These are phyloP conservation scores for Fusarium nygamai DNA, from an alignment of 2,329 filamentous ascomycete species.

Conservation along the genomic window DNA sequence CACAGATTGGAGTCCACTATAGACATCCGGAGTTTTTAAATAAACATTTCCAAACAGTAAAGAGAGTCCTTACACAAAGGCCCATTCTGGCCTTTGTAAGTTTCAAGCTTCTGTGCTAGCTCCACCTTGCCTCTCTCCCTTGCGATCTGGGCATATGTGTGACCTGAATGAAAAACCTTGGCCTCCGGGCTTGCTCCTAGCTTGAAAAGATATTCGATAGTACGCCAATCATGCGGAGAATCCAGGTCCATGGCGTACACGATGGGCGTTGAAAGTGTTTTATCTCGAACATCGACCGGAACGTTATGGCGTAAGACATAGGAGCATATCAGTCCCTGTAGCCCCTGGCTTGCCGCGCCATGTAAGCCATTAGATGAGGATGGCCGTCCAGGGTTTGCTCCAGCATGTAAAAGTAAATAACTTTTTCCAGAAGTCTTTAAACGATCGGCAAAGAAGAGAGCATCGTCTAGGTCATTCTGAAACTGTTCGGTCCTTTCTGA, in stretches of 20 bases:
- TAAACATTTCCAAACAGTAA: too few species aligned
- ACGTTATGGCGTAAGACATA: too few species aligned
- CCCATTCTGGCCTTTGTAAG: too few species aligned
- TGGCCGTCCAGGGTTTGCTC: not conserved
- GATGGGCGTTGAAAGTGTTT: not conserved
- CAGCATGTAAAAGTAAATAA: too few species aligned
- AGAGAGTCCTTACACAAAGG: too few species aligned
- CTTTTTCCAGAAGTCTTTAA: too few species aligned
- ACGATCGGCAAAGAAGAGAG: not conserved
- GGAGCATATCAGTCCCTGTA: too few species aligned
- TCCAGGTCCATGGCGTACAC: not conserved
- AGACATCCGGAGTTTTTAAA: too few species aligned
- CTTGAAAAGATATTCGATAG: not conserved
- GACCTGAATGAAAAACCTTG: too few species aligned
- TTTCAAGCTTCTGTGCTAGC: not conserved
- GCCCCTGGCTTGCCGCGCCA: not conserved
- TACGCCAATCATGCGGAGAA: not conserved
- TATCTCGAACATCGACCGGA: not conserved
- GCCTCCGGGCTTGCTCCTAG: not conserved
- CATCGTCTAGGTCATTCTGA: not conserved
- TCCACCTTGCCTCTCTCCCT: not conserved
- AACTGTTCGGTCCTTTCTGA: not conserved
- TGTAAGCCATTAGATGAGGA: not conserved
- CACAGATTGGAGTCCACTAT: too few species aligned
- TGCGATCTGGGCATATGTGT: not conserved